phyloP scores from a whole-genome alignment of 129 eudicot genomes.

The Flaveria linearis region DNA sequence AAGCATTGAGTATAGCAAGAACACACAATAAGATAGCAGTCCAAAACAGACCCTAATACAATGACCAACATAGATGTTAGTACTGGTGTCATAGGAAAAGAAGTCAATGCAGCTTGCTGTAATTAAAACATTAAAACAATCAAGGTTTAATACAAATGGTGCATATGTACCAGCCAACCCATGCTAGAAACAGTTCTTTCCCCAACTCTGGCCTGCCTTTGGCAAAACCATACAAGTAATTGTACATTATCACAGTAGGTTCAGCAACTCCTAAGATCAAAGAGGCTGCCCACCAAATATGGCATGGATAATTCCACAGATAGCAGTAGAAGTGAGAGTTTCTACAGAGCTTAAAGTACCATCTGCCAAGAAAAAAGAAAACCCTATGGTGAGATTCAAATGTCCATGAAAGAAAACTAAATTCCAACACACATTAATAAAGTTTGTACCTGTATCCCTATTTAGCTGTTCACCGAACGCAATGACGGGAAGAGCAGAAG shows the following conservation, averaged over 20 bases:
- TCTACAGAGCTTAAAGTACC: slow-evolving; percentile 81
- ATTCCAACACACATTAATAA: neutral
- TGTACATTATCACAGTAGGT: slow-evolving; percentile 83
- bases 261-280: slow-evolving; percentile 93
- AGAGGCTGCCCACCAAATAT: slow-evolving; percentile 92
- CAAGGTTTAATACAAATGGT: neutral
- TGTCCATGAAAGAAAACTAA: neutral
- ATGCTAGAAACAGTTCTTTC: slow-evolving; percentile 64
- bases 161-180: slow-evolving; percentile 78
- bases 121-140: neutral
- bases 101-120: neutral
- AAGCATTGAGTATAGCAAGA: slow-evolving; percentile 87
- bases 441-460: slow-evolving; percentile 69
- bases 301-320: slow-evolving; percentile 83
- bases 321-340: slow-evolving; percentile 82
- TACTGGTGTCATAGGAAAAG: neutral
- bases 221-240: slow-evolving; percentile 67
- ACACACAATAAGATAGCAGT: slow-evolving; percentile 67
- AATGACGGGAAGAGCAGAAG: slow-evolving; percentile 93
- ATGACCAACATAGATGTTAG: neutral
- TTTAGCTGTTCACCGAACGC: slow-evolving; percentile 95
- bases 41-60: slow-evolving; percentile 85
- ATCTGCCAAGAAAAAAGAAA: slow-evolving; percentile 42
- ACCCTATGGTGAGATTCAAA: neutral
- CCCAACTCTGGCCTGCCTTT: slow-evolving; percentile 61